phyloP scores from a whole-genome alignment of 768 basidiomycete species.

The Neoboletus magnificus region DNA sequence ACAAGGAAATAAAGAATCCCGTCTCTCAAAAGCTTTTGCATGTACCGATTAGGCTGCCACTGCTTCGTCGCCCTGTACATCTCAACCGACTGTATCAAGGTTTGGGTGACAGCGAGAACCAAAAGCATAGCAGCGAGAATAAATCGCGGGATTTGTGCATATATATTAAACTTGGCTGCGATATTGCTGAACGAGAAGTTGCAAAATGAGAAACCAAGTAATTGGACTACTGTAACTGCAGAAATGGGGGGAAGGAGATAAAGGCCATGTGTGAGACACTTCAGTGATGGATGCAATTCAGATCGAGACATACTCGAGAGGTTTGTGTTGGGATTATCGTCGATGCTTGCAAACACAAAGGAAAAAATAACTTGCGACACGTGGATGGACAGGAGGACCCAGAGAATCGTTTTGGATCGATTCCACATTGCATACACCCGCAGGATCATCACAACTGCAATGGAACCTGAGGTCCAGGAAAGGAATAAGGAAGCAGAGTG shows the following conservation, averaged over 20 bases:
- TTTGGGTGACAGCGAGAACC: slow-evolving; percentile 1
- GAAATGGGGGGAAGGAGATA: not conserved
- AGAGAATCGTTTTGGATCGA: not conserved
- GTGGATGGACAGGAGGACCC: not conserved
- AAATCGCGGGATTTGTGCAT: not conserved
- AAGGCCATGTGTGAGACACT: not conserved
- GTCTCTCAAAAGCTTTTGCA: slow-evolving; percentile 1
- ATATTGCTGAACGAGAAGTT: not conserved
- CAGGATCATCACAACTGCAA: not conserved
- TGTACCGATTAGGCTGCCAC: slow-evolving; percentile 16
- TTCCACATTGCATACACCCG: not conserved
- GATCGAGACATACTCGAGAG: not conserved
- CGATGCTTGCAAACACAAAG: not conserved
- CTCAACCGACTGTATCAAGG: too few relatives aligned
- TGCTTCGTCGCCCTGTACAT: slow-evolving; percentile 6
- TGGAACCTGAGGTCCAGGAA: not conserved
- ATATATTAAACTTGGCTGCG: not conserved
- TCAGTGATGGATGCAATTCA: not conserved
- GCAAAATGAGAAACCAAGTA: not conserved
- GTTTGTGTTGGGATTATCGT: not conserved
- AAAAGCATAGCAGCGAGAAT: not conserved
- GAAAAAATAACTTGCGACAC: not conserved
- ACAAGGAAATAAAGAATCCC: slow-evolving; percentile 8
- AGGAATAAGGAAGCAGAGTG: not conserved
- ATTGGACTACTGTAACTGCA: not conserved